Evolutionary conservation across 345 rosid genomes (phyloP).

Genomic region (Firmiana major): DNA sequence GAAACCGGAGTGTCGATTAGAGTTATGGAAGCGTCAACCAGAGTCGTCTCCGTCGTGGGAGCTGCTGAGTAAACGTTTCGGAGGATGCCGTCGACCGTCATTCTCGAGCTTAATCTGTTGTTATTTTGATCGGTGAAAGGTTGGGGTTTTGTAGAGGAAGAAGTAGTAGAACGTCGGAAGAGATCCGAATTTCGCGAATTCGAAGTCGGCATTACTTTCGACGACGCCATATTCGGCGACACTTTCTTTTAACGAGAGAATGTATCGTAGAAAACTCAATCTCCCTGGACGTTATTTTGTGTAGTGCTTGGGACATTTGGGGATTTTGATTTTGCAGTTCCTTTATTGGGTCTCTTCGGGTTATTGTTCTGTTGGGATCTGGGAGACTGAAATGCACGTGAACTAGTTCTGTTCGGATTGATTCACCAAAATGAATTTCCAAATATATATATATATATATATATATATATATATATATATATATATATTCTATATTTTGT

Average conservation of each 20-base stretch:
- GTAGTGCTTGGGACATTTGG: conserved; percentile 16
- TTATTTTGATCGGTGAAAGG: conserved; percentile 20
- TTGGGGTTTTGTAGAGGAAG: conserved; percentile 35
- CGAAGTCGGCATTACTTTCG: conserved; percentile 60
- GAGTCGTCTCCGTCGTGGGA: too few species aligned
- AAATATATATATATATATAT: too few species aligned
- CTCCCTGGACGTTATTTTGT: not conserved
- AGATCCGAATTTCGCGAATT: conserved; percentile 61
- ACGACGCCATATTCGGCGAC: conserved; percentile 56
- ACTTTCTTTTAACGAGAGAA: not conserved
- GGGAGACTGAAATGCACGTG: conserved; percentile 22
- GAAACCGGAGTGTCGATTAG: too few species aligned
- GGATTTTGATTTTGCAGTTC: not conserved
- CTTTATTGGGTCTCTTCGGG: conserved; percentile 6
- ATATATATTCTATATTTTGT: too few species aligned
- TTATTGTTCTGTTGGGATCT: conserved; percentile 36
- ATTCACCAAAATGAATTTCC: too few species aligned
- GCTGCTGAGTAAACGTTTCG: too few species aligned
- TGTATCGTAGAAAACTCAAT: conserved; percentile 26
- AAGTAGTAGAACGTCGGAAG: conserved; percentile 43
- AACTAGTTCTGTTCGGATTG: too few species aligned
- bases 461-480: too few species aligned
- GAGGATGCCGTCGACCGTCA: too few species aligned
- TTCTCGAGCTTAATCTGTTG: too few species aligned
- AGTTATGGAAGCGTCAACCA: too few species aligned